Base-by-base conservation (phyloP, 805 yeast genomes). In the Candida taoyuanica region DNA sequence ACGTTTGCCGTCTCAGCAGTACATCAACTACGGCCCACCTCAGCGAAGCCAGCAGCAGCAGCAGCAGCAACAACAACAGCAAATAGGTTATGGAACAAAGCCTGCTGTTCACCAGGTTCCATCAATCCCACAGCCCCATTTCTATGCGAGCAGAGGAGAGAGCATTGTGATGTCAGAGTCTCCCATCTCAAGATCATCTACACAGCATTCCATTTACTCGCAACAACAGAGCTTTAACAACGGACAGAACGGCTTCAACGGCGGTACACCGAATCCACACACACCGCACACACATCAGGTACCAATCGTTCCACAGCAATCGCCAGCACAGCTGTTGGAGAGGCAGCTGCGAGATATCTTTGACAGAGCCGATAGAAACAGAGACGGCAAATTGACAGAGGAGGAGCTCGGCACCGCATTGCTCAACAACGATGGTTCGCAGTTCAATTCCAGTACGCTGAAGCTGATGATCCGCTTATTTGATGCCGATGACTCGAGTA, bases 381-480 rank as follows among this genome's bases (percentile, higher is more conserved):
- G 66, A 28, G 69, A 73, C 29, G 85, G 85, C 1, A 62, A 54
- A 36, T 67, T 81, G 27, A 68, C 79, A 2, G 76, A 75, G 35
- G 57, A 58, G 11, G 89, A 82, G 59, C 65, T 81, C 29, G 68
- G 78, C 6, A 58, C 60, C 29, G 84, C 84, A 3, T 62, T 81
- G 36, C 64, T 73, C 17, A 81, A 81, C 52, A 76, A 78, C 39
- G 86, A 81, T 55, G 76, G 76, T 39, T 69, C 86, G 3, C 64
- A 68, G 39, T 82, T 81, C 55, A 74, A 75, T 47, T 68, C 74
- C 14, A 70, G 75, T 18, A 80, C 88, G 1, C 73, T 81, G 27
- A 55, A 65, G 35, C 60, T 81, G 25, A 79, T 81, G 82, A 73
- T 81, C 43, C 70, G 73, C 52, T 59, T 81, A 51, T 81, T 81